Evolutionary conservation across 2,329 filamentous ascomycete genomes (phyloP).

Genomic region (Plectosphaerella cucumerina): DNA sequence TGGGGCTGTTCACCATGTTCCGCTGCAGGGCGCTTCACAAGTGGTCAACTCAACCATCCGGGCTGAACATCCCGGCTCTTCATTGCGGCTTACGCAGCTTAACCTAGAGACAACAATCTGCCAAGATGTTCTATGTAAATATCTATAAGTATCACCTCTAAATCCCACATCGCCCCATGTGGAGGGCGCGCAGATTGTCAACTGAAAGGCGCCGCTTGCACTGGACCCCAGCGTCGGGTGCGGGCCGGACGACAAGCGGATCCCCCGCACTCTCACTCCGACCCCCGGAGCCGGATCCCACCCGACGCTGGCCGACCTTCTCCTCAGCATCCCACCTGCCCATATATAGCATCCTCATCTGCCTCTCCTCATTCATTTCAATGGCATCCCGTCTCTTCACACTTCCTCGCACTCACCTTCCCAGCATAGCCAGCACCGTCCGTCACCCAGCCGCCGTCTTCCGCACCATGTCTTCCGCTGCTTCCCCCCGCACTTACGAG

Average conservation of each 20-base stretch:
- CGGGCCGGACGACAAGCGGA: not conserved
- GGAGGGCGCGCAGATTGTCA: not conserved
- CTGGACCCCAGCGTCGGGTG: not conserved
- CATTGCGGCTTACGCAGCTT: too few relatives aligned
- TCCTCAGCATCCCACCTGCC: not conserved
- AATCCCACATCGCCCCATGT: too few relatives aligned
- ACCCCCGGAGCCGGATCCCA: not conserved
- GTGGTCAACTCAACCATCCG: too few relatives aligned
- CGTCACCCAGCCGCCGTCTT: not conserved
- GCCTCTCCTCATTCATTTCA: not conserved
- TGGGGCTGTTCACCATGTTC: too few relatives aligned
- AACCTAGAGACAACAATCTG: too few relatives aligned
- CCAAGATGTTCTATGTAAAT: too few relatives aligned
- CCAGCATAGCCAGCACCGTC: not conserved
- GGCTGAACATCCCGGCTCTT: too few relatives aligned
- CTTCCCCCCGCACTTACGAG: slow-evolving; percentile 43
- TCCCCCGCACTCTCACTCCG: not conserved
- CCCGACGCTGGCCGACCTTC: not conserved
- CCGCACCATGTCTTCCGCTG: slow-evolving; percentile 22
- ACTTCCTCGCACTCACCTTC: not conserved
- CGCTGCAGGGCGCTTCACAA: too few relatives aligned
- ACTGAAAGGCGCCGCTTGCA: not conserved
- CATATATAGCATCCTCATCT: not conserved
- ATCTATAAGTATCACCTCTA: too few relatives aligned
- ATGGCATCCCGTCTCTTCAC: slow-evolving; percentile 3